Evolutionary conservation across 2,329 filamentous ascomycete genomes (phyloP).

Genomic region (Acephala macrosclerotiorum): DNA sequence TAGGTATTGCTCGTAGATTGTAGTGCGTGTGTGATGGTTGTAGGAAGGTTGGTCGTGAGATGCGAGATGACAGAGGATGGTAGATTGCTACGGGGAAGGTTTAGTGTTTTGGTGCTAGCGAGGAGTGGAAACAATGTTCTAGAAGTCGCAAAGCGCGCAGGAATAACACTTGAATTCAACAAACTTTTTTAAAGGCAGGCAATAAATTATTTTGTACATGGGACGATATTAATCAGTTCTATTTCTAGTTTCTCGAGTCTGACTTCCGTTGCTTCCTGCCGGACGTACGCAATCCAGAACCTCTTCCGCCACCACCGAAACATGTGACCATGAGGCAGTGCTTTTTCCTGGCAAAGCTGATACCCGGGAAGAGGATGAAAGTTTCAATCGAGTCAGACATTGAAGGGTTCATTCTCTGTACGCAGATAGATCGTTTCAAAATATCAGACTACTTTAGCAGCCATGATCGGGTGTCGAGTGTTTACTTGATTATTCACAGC

Average conservation of each 20-base stretch:
- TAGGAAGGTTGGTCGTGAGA: constrained; percentile 20
- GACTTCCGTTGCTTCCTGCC: constrained; percentile 2
- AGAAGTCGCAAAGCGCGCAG: neutral
- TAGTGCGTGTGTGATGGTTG: constrained; percentile 4
- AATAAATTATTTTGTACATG: no score
- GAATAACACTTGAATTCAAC: neutral
- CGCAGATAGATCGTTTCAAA: neutral
- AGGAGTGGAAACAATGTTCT: constrained; percentile 6
- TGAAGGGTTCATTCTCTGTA: neutral
- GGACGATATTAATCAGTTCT: constrained; percentile 9
- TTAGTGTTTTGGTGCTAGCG: constrained; percentile 5
- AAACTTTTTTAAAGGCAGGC: neutral
- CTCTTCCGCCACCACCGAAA: neutral
- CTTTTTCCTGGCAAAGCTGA: neutral
- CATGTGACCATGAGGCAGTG: neutral
- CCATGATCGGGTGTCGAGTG: neutral
- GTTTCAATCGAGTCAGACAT: constrained; percentile 10
- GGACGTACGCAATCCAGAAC: constrained; percentile 10
- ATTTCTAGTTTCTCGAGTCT: constrained; percentile 9
- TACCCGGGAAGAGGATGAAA: constrained; percentile 7
- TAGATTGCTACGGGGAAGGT: constrained; percentile 14
- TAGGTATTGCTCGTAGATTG: constrained; percentile 22
- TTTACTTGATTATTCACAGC: no score
- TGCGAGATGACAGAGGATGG: constrained; percentile 13
- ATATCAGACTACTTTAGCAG: neutral